These are phyloP conservation scores for Durotheca rogersii DNA, from an alignment of 495 filamentous ascomycete genomes.

Conservation along the genomic window DNA sequence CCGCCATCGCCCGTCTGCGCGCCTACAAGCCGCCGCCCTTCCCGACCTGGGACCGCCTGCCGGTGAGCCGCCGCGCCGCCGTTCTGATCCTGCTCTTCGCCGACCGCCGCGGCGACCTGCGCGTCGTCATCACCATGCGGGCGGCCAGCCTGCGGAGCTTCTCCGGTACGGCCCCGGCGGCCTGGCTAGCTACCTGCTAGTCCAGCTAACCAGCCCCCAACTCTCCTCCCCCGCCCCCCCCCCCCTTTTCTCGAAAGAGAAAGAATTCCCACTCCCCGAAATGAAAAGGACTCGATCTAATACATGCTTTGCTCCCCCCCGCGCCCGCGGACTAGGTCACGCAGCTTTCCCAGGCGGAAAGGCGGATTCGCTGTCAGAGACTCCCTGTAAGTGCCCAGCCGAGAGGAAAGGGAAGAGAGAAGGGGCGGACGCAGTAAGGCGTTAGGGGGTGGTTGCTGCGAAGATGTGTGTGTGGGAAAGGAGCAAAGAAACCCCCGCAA, in stretches of 20 bases:
- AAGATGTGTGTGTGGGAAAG: too few species aligned
- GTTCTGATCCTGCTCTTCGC: conserved; percentile 85
- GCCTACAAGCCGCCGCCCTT: conserved; percentile 63
- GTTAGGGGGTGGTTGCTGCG: too few species aligned
- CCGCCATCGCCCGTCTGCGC: conserved; percentile 74
- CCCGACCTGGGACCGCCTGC: conserved; percentile 58
- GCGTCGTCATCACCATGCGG: conserved; percentile 84
- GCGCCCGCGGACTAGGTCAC: conserved; percentile 56
- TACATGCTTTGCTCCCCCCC: background rate
- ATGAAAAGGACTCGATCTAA: too few species aligned
- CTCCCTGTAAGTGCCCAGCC: conserved; percentile 52
- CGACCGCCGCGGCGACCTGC: conserved; percentile 70
- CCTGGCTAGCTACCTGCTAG: too few species aligned
- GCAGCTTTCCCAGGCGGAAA: conserved; percentile 84
- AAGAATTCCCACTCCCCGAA: too few species aligned
- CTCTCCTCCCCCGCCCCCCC: too few species aligned
- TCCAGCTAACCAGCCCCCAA: too few species aligned
- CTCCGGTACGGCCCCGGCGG: conserved; percentile 49
- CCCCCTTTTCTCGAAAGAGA: conserved; percentile 28
- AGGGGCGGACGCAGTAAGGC: too few species aligned
- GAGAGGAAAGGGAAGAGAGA: too few species aligned
- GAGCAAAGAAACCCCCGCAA: too few species aligned
- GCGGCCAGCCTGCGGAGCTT: conserved; percentile 69
- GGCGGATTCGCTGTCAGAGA: conserved; percentile 50
- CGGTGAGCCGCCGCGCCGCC: conserved; percentile 71